These are phyloP conservation scores for Besnoitia besnoiti DNA, from an alignment of 169 alveolate genomes.

Conservation along the genomic window DNA sequence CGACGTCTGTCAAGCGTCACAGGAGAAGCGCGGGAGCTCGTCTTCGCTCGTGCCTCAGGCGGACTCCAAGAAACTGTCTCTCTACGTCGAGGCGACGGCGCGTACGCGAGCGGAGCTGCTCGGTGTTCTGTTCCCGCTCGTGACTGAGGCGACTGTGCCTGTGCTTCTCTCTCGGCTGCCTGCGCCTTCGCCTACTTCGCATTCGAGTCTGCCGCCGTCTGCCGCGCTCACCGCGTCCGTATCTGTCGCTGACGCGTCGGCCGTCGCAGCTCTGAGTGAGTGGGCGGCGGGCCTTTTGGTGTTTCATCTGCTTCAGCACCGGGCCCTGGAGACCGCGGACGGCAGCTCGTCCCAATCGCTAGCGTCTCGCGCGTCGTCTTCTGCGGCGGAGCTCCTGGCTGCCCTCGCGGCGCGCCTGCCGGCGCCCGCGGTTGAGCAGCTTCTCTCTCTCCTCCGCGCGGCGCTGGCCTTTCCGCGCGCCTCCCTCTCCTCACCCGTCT, in stretches of 20 bases:
- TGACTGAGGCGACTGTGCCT: background rate
- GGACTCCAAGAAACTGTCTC: background rate
- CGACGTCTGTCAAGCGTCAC: too few relatives aligned
- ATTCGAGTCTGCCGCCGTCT: background rate
- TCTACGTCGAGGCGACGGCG: background rate
- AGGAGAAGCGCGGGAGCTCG: background rate
- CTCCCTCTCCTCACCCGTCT: background rate
- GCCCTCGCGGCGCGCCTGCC: background rate
- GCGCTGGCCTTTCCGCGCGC: background rate
- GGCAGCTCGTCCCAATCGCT: background rate
- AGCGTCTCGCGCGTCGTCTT: background rate
- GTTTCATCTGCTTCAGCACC: background rate
- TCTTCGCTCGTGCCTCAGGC: background rate
- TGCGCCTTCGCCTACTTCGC: background rate
- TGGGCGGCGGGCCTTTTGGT: background rate
- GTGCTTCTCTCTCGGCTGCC: background rate
- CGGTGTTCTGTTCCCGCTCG: background rate
- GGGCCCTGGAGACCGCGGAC: background rate
- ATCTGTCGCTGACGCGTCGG: background rate
- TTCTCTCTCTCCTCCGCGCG: background rate
- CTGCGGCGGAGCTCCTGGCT: background rate
- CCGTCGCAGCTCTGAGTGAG: background rate
- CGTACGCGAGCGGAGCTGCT: background rate
- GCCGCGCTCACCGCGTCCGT: background rate
- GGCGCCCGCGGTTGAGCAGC: background rate